Conservation (phyloP, 768 basidiomycete species). For the Tulasnella sp. region DNA sequence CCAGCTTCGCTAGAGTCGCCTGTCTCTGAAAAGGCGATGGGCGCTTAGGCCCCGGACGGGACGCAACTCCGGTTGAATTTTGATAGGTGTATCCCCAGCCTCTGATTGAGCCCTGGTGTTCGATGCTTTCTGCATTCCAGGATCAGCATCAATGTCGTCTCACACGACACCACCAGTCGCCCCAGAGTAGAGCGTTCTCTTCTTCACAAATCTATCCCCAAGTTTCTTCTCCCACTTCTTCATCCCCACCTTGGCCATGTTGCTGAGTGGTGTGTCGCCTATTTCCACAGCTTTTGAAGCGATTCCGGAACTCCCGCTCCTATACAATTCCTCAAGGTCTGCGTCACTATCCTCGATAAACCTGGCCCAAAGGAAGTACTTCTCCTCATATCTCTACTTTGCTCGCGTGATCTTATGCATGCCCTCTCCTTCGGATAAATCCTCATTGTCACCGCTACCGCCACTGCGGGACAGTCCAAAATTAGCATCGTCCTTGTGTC, state of each 20-base stretch:
- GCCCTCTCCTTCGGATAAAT: conserved; percentile 23
- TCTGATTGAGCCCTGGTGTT: not conserved
- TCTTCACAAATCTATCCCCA: not conserved
- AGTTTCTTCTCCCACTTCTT: conserved; percentile 43
- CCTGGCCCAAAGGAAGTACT: conserved; percentile 76
- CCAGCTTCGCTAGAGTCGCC: not conserved
- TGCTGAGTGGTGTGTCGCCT: conserved; percentile 31
- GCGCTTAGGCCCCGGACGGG: not conserved
- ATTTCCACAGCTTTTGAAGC: conserved; percentile 33
- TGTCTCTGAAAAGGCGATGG: not conserved
- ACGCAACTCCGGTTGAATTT: not conserved
- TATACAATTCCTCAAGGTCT: conserved; percentile 67
- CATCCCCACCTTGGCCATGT: conserved; percentile 40
- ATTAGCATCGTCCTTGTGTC: not conserved
- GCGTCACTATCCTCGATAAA: conserved; percentile 88
- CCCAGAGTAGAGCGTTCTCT: not conserved
- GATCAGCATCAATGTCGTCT: not conserved
- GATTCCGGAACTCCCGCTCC: conserved; percentile 48
- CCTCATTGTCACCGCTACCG: conserved; percentile 25
- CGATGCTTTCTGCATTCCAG: not conserved
- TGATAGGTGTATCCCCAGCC: not conserved
- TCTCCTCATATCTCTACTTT: conserved; percentile 53
- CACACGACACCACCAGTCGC: conserved; percentile 17
- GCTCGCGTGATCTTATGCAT: conserved; percentile 27
- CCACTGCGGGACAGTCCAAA: conserved; percentile 34